phyloP scores from a whole-genome alignment of 305 asterid genomes.

The Petunia hybrid region DNA sequence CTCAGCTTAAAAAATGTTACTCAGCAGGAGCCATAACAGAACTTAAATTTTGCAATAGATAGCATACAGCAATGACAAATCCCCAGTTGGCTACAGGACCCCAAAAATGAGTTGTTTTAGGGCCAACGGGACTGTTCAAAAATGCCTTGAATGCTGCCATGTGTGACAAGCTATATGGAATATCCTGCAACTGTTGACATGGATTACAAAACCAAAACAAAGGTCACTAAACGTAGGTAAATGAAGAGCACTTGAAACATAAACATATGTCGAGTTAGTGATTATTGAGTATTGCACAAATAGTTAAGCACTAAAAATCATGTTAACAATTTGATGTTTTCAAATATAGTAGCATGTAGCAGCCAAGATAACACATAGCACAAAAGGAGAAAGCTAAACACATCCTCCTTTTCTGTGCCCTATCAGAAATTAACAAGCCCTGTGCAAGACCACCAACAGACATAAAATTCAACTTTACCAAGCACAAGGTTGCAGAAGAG shows the following conservation, averaged over 20 bases:
- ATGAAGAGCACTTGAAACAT: conserved; percentile 7
- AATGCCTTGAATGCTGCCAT: conserved; percentile 42
- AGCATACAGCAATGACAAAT: conserved; percentile 39
- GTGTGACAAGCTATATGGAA: conserved; percentile 22
- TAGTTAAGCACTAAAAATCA: neutral
- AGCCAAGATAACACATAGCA: neutral
- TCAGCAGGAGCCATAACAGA: neutral
- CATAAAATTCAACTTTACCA: neutral
- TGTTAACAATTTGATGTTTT: neutral
- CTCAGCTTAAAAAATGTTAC: neutral
- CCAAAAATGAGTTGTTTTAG: conserved; percentile 44
- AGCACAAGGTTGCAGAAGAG: neutral
- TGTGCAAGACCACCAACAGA: neutral
- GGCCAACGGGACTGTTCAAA: conserved; percentile 42
- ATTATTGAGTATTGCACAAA: neutral
- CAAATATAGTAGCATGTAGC: neutral
- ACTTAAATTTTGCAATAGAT: neutral
- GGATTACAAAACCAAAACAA: neutral
- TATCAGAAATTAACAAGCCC: neutral
- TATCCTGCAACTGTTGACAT: conserved; percentile 20
- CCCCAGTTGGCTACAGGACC: conserved; percentile 46
- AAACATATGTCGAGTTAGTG: neutral
- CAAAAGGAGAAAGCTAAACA: conserved; percentile 2
- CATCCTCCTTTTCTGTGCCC: neutral
- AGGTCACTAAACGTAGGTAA: neutral